Evolutionary conservation across 164 flowering plant genomes (phyloP).

Genomic region (Cinnamomum micranthum): DNA sequence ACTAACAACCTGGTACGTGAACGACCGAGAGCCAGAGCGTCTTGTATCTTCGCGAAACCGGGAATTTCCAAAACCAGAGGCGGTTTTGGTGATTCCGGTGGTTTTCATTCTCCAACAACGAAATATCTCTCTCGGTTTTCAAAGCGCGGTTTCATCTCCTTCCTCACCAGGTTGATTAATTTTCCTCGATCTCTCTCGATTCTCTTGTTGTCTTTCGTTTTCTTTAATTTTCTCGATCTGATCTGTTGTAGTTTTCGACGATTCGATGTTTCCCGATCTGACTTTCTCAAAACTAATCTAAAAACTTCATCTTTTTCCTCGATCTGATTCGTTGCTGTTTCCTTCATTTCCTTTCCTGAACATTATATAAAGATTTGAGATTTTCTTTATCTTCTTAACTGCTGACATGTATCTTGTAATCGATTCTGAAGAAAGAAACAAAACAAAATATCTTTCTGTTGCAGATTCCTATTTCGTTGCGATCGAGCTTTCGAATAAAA

Average conservation of each 20-base stretch:
- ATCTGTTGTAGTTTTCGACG: neutral
- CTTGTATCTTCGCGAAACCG: neutral
- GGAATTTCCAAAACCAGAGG: neutral
- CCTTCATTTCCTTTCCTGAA: too few species aligned
- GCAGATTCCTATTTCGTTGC: neutral
- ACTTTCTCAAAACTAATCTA: neutral
- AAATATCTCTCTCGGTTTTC: too few species aligned
- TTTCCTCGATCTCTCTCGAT: neutral
- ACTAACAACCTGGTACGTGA: too few species aligned
- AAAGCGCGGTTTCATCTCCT: neutral
- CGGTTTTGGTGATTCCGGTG: neutral
- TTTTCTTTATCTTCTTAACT: too few species aligned
- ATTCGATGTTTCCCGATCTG: neutral
- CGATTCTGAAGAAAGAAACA: neutral
- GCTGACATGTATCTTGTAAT: neutral
- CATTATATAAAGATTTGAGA: too few species aligned
- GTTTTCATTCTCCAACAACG: neutral
- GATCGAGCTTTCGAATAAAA: neutral
- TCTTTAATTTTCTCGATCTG: neutral
- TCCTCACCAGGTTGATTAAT: neutral
- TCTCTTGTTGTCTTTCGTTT: neutral
- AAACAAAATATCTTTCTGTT: too few species aligned
- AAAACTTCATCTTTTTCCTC: neutral
- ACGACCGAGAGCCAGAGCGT: neutral
- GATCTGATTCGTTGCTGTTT: neutral